Evolutionary conservation across 352 stramenopile genomes (phyloP).

Genomic region (Phytophthora vignae): DNA sequence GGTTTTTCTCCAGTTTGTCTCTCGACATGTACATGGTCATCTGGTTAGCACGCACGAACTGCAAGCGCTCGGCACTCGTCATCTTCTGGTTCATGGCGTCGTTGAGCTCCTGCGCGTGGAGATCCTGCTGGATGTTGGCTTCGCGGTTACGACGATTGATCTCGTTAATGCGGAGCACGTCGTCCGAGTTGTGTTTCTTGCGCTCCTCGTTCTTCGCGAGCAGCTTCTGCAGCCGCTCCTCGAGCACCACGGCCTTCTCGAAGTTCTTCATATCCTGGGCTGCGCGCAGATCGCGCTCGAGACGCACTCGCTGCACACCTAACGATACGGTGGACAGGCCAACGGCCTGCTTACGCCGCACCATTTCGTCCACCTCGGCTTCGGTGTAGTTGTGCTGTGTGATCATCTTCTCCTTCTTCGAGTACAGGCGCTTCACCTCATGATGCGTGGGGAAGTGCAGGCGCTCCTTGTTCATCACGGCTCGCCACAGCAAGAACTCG

Average conservation of each 20-base stretch:
- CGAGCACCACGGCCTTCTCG: slow-evolving; percentile 80
- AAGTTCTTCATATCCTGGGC: slow-evolving; percentile 91
- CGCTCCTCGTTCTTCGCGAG: slow-evolving; percentile 74
- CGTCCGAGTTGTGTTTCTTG: slow-evolving; percentile 79
- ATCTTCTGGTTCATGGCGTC: slow-evolving; percentile 80
- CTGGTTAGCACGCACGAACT: slow-evolving; percentile 85
- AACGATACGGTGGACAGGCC: slow-evolving; percentile 73
- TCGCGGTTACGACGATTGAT: slow-evolving; percentile 88
- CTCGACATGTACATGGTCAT: slow-evolving; percentile 88
- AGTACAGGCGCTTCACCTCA: slow-evolving; percentile 70
- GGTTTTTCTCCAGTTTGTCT: slow-evolving; percentile 86
- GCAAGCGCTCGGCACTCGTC: slow-evolving; percentile 82
- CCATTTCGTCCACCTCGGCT: slow-evolving; percentile 82
- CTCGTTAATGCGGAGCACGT: slow-evolving; percentile 86
- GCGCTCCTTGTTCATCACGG: slow-evolving; percentile 81
- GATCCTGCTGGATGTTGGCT: slow-evolving; percentile 83
- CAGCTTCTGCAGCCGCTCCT: slow-evolving; percentile 70
- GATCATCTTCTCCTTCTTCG: slow-evolving; percentile 74
- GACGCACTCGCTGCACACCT: slow-evolving; percentile 77
- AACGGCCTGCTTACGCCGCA: slow-evolving; percentile 73
- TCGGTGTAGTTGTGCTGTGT: slow-evolving; percentile 83
- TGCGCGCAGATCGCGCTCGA: slow-evolving; percentile 81
- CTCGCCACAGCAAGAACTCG: slow-evolving; percentile 86
- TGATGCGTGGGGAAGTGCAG: slow-evolving; percentile 77
- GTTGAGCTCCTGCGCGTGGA: slow-evolving; percentile 79